Conservation (phyloP, 169 alveolate species). For the Plasmodium malariae region DNA sequence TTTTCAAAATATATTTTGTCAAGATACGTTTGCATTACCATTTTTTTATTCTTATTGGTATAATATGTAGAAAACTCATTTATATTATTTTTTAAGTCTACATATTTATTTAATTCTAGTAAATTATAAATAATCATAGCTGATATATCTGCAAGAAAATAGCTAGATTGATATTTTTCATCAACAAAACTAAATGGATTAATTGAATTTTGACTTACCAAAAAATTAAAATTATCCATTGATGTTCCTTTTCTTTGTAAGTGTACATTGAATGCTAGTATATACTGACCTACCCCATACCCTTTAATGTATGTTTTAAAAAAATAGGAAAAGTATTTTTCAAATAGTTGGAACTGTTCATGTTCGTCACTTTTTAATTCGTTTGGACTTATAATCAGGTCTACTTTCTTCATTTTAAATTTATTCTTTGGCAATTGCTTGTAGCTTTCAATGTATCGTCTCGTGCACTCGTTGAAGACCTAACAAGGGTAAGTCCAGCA, state of each 20-base stretch:
- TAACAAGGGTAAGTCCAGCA: background rate
- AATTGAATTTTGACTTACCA: slow-evolving; percentile 84
- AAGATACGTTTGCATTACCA: background rate
- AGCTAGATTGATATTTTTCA: slow-evolving; percentile 78
- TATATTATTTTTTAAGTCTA: slow-evolving; percentile 60
- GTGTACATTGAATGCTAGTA: slow-evolving; percentile 84
- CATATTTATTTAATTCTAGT: slow-evolving; percentile 67
- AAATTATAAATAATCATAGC: slow-evolving; percentile 76
- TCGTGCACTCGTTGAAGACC: slow-evolving; percentile 67
- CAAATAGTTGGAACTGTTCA: slow-evolving; percentile 75
- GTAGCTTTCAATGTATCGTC: slow-evolving; percentile 63
- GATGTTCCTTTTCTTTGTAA: slow-evolving; percentile 91
- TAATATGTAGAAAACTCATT: slow-evolving; percentile 18
- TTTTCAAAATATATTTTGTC: slow-evolving; percentile 58
- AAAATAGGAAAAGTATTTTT: slow-evolving; percentile 76
- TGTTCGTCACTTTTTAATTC: slow-evolving; percentile 75
- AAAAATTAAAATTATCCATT: slow-evolving; percentile 88
- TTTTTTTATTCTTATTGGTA: slow-evolving; percentile 13
- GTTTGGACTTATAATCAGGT: slow-evolving; percentile 6
- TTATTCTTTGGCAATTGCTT: slow-evolving; percentile 64
- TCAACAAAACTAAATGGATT: slow-evolving; percentile 87
- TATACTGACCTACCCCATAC: slow-evolving; percentile 84
- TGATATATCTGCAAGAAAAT: slow-evolving; percentile 77
- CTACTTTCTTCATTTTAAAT: slow-evolving; percentile 48
- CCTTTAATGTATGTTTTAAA: slow-evolving; percentile 80